Percentiles rank a stretch among this genome's conserved stretches.
Evolutionary conservation across 2,329 filamentous ascomycete species (phyloP).

Genomic region (Ceratocystiopsis sp.): DNA sequence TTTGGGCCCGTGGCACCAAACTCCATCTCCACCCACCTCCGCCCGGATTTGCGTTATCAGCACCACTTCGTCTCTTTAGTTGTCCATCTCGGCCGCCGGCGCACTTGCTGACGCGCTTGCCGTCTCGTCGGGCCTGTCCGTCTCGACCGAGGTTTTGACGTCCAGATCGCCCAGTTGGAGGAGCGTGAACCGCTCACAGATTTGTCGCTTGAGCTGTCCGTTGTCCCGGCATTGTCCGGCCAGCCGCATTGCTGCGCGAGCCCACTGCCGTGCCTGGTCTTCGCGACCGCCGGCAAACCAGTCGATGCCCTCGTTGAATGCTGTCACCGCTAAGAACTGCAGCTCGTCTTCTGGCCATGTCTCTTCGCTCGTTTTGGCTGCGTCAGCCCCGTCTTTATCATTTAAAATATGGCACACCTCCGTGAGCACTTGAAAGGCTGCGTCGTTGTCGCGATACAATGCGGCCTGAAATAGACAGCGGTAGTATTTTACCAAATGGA

Average conservation of each 20-base stretch:
- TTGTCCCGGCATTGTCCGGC: slow-evolving; percentile 41
- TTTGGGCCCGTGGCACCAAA: too few relatives aligned
- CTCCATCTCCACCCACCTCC: too few relatives aligned
- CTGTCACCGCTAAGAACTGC: slow-evolving; percentile 55
- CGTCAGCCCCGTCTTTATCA: too few relatives aligned
- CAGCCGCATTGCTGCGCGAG: slow-evolving; percentile 42
- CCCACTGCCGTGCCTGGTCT: slow-evolving; percentile 41
- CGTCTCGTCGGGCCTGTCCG: background rate
- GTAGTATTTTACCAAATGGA: slow-evolving; percentile 57
- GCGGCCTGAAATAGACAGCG: slow-evolving; percentile 59
- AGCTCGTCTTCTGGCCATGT: slow-evolving; percentile 50
- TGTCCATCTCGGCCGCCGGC: too few relatives aligned
- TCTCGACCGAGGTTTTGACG: slow-evolving; percentile 4
- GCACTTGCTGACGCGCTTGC: too few relatives aligned
- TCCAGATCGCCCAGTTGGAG: slow-evolving; percentile 16
- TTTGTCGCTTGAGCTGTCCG: slow-evolving; percentile 24
- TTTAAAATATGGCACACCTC: slow-evolving; percentile 39
- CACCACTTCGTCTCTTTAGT: too few relatives aligned
- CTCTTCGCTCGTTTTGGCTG: slow-evolving; percentile 15
- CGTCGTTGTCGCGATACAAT: slow-evolving; percentile 35
- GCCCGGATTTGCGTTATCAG: too few relatives aligned
- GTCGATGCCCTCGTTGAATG: slow-evolving; percentile 57
- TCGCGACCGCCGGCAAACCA: slow-evolving; percentile 39
- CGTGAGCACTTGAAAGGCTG: slow-evolving; percentile 44
- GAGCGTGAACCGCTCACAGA: slow-evolving; percentile 27